These are phyloP conservation scores for Umbelopsis sp. DNA, from an alignment of 371 early-diverging fungal genomes.

Conservation along the genomic window DNA sequence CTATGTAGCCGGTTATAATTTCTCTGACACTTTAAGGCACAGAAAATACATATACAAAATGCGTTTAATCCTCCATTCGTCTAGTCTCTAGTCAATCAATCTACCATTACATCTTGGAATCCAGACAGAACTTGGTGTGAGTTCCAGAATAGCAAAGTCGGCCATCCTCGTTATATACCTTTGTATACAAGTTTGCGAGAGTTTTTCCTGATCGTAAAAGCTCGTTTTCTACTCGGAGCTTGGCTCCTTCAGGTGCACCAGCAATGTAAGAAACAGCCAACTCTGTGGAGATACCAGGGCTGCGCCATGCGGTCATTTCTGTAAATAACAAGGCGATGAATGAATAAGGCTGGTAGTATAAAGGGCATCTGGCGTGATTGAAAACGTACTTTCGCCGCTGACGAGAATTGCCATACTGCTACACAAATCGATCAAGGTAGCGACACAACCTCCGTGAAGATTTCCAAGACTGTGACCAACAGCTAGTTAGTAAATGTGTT, in stretches of 20 bases:
- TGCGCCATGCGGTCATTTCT: neutral
- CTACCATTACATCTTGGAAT: slow-evolving; percentile 31
- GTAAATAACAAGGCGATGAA: neutral
- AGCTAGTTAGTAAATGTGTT: neutral
- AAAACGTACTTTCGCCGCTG: neutral
- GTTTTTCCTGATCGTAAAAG: slow-evolving; percentile 40
- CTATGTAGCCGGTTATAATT: too few species aligned
- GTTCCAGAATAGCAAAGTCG: slow-evolving; percentile 42
- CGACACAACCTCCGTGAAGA: slow-evolving; percentile 51
- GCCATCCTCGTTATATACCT: slow-evolving; percentile 34
- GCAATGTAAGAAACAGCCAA: slow-evolving; percentile 37
- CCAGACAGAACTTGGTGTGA: slow-evolving; percentile 46
- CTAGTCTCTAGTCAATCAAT: neutral
- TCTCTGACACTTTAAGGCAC: too few species aligned
- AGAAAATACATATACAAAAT: too few species aligned
- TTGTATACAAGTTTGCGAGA: slow-evolving; percentile 42
- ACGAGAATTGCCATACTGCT: slow-evolving; percentile 40
- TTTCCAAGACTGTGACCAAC: slow-evolving; percentile 27
- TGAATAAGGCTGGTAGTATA: neutral
- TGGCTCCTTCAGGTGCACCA: slow-evolving; percentile 34
- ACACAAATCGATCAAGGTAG: slow-evolving; percentile 51
- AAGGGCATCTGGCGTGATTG: neutral
- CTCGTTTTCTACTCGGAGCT: slow-evolving; percentile 40
- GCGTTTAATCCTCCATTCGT: too few species aligned
- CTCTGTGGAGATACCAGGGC: slow-evolving; percentile 43